phyloP scores from a whole-genome alignment of 768 basidiomycete species.

The Tricholoma terreum region DNA sequence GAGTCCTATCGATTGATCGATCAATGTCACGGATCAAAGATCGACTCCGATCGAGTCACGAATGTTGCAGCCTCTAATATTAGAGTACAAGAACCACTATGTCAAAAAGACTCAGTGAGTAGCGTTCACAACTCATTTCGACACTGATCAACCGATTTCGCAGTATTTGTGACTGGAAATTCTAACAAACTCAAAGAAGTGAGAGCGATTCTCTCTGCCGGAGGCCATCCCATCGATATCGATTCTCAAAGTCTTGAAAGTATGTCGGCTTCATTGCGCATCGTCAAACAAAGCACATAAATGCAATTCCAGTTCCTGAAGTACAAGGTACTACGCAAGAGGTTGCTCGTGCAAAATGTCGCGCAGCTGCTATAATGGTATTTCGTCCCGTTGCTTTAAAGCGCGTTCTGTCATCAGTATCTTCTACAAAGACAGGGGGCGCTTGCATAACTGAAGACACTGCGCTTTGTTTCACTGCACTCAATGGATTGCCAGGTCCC shows the following conservation, averaged over 20 bases:
- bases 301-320: conserved; percentile 68
- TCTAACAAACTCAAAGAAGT: conserved; percentile 91
- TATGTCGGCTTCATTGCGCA: conserved; percentile 17
- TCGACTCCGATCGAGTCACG: no score
- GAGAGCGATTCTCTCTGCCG: conserved; percentile 70
- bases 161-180: conserved; percentile 95
- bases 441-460: conserved; percentile 87
- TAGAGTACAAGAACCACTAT: conserved; percentile 1
- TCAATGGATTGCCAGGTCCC: conserved; percentile 91
- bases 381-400: conserved; percentile 14
- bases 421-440: conserved; percentile 37
- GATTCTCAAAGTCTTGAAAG: conserved; percentile 79
- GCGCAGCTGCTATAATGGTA: conserved; percentile 78
- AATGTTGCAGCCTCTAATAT: no score
- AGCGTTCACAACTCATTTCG: neutral
- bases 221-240: conserved; percentile 65
- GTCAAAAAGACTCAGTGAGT: conserved; percentile 19
- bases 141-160: neutral
- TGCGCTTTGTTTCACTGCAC: conserved; percentile 84
- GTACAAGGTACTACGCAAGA: conserved; percentile 91
- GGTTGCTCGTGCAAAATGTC: conserved; percentile 85
- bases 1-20: no score
- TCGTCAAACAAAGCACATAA: neutral
- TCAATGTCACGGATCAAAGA: no score
- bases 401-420: neutral